A percentile compares a stretch with the other conserved stretches of the same genome.
Evolutionary conservation across 1,284 basidiomycete species (phyloP).

Genomic region (Sanghuangporus baumii): DNA sequence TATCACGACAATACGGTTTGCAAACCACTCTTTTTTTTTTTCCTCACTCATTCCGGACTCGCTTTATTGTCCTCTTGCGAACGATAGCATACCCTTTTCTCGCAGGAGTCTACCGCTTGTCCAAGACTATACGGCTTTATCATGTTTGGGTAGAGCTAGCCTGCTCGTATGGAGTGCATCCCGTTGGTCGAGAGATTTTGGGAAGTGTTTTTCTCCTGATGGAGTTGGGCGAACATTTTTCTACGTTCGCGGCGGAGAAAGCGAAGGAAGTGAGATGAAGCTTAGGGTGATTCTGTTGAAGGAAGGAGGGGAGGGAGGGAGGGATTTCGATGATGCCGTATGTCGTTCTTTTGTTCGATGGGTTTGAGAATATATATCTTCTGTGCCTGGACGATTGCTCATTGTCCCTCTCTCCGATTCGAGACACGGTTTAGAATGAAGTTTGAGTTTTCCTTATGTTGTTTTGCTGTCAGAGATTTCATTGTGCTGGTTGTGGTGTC

Average conservation of each 20-base stretch:
- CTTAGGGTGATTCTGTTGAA: not conserved
- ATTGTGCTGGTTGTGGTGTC: too few relatives aligned
- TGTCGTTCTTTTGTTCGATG: not conserved
- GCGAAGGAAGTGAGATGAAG: not conserved
- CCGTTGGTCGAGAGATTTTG: constrained; percentile 36
- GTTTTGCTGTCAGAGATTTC: too few relatives aligned
- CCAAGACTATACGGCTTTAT: constrained; percentile 31
- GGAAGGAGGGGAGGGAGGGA: not conserved
- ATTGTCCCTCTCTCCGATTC: too few relatives aligned
- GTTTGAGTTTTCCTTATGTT: too few relatives aligned
- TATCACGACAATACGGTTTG: not conserved
- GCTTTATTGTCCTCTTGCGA: constrained; percentile 51
- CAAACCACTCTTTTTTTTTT: not conserved
- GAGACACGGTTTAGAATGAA: too few relatives aligned
- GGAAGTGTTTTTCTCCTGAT: constrained; percentile 47
- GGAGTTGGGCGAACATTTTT: constrained; percentile 26
- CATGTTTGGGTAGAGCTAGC: constrained; percentile 8
- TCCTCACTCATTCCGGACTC: constrained; percentile 39
- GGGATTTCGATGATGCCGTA: not conserved
- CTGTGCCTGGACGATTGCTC: not conserved
- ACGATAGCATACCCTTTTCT: constrained; percentile 26
- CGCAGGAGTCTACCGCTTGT: constrained; percentile 48
- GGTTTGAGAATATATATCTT: not conserved
- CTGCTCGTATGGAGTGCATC: constrained; percentile 41
- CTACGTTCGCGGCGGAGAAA: not conserved